Conservation (phyloP, 805 yeast species). For the Candida quercuum region DNA sequence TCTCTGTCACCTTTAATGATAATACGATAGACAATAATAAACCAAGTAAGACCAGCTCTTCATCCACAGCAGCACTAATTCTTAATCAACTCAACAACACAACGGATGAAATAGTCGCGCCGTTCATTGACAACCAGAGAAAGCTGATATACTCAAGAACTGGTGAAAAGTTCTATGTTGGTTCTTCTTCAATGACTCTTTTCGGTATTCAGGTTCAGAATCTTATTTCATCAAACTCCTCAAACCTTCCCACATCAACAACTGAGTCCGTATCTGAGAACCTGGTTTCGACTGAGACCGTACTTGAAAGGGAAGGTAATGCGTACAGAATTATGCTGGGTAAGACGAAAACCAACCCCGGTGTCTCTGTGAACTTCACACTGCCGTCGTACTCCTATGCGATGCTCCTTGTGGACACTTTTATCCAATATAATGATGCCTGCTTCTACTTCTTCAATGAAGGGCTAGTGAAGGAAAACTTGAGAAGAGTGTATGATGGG, state of each 20-base stretch:
- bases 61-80: neutral
- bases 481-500: conserved; percentile 56
- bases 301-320: conserved; percentile 69
- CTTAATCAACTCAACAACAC: neutral
- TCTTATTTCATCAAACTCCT: conserved; percentile 31
- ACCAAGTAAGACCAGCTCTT: neutral
- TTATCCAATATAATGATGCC: conserved; percentile 75
- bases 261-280: conserved; percentile 3
- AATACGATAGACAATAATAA: conserved; percentile 1
- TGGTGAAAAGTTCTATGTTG: conserved; percentile 72
- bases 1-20: conserved; percentile 2
- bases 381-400: conserved; percentile 77
- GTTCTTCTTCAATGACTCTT: conserved; percentile 78
- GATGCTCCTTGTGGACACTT: conserved; percentile 66
- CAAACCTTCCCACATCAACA: neutral
- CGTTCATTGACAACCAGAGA: conserved; percentile 67
- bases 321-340: conserved; percentile 68
- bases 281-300: conserved; percentile 38
- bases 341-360: conserved; percentile 62
- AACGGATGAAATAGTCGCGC: conserved; percentile 54
- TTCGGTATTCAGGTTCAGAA: conserved; percentile 75
- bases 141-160: conserved; percentile 68
- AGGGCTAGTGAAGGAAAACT: conserved; percentile 64
- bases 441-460: conserved; percentile 83
- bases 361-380: conserved; percentile 63